Percentiles rank a stretch among this genome's conserved stretches.
These are phyloP conservation scores for Entomortierella beljakovae DNA, from an alignment of 192 early-diverging fungal genomes.

Conservation along the genomic window DNA sequence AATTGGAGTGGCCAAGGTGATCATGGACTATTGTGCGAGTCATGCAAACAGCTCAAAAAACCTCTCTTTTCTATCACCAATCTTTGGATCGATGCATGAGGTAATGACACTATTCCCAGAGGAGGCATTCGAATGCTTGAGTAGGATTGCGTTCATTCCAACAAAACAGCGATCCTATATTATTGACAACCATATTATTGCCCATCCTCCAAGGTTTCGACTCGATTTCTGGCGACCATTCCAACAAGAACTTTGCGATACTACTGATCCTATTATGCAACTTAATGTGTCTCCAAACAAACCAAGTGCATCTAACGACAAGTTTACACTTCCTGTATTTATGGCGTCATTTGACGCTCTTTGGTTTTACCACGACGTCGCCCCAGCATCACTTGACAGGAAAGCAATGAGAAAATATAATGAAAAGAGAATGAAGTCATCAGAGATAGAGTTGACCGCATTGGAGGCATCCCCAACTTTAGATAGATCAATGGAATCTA, in stretches of 20 bases:
- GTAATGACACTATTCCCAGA: constrained; percentile 21
- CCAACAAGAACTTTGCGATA: background rate
- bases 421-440: no score
- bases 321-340: constrained; percentile 1
- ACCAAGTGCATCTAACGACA: background rate
- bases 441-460: no score
- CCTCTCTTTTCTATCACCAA: constrained; percentile 12
- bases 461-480: no score
- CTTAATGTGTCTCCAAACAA: background rate
- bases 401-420: no score
- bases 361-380: no score
- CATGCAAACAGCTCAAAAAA: constrained; percentile 16
- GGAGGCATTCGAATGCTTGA: constrained; percentile 6
- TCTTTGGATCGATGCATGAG: constrained; percentile 13
- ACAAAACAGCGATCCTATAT: constrained; percentile 5
- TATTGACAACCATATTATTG: constrained; percentile 9
- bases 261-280: constrained; percentile 22
- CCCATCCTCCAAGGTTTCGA: constrained; percentile 4
- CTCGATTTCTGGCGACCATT: constrained; percentile 17
- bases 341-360: constrained; percentile 13
- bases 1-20: background rate
- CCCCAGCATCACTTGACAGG: no score
- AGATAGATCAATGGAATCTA: no score
- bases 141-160: constrained; percentile 17
- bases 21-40: constrained; percentile 22